phyloP scores from a whole-genome alignment of 352 stramenopile species.

The Blastocystis sp. region DNA sequence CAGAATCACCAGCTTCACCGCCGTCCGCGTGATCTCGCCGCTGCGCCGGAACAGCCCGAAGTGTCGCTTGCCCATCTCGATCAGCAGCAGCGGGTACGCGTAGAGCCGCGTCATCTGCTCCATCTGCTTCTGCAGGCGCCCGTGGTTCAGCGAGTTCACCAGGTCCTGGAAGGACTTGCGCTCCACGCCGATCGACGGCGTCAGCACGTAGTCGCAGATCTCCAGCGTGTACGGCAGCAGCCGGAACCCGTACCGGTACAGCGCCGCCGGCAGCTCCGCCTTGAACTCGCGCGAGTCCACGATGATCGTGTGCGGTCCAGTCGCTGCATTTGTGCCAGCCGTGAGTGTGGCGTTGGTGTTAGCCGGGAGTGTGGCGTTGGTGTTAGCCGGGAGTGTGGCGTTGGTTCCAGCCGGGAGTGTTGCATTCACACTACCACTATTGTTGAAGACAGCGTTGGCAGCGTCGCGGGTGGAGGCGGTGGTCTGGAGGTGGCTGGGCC shows the following conservation, averaged over 20 bases:
- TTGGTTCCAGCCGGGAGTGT: no score
- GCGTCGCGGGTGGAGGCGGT: background rate
- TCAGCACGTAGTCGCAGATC: constrained; percentile 60
- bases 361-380: no score
- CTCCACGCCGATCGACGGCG: constrained; percentile 28
- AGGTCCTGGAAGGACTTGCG: constrained; percentile 42
- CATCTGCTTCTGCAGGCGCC: constrained; percentile 60
- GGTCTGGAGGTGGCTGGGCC: background rate
- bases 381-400: no score
- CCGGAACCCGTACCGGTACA: constrained; percentile 22
- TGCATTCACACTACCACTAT: no score
- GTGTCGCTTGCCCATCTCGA: constrained; percentile 28
- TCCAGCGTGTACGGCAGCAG: constrained; percentile 26
- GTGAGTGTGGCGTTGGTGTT: no score
- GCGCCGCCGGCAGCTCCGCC: constrained; percentile 8
- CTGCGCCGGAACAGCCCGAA: background rate
- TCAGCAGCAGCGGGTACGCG: constrained; percentile 2
- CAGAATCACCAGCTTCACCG: constrained; percentile 19
- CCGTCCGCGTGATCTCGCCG: background rate
- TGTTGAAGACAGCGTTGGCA: no score
- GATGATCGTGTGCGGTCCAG: background rate
- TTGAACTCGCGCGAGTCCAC: constrained; percentile 55
- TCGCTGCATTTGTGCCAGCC: no score
- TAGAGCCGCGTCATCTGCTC: constrained; percentile 46
- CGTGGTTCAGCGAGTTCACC: constrained; percentile 15